Conservation (phyloP, 345 rosid genomes). For the Boechera stricta region DNA sequence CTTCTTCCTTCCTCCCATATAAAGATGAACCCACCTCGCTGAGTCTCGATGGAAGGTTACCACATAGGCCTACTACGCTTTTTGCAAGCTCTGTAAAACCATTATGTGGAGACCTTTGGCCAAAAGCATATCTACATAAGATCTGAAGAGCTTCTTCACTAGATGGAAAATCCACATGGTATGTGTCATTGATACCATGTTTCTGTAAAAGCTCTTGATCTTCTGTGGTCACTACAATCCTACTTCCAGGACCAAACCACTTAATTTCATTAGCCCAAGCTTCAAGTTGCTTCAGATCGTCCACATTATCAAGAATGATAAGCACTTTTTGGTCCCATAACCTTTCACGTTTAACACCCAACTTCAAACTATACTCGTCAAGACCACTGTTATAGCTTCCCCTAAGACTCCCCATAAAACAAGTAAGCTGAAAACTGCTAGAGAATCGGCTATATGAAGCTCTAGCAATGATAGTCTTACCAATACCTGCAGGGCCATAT, state of each 20-base stretch:
- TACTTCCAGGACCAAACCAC: slow-evolving; percentile 20
- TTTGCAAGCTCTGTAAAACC: neutral
- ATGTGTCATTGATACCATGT: neutral
- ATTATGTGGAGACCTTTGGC: neutral
- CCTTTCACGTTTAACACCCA: no score
- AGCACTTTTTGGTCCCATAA: neutral
- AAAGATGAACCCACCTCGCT: slow-evolving; percentile 15
- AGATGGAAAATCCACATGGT: slow-evolving; percentile 20
- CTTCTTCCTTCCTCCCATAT: neutral
- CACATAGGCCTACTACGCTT: neutral
- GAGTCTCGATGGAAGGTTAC: neutral
- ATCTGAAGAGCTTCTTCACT: neutral
- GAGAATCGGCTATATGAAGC: no score
- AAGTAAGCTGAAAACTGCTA: no score
- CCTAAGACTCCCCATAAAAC: no score
- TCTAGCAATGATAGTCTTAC: no score
- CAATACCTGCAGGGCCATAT: no score
- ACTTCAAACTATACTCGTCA: no score
- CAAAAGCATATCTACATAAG: slow-evolving; percentile 20
- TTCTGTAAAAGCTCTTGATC: neutral
- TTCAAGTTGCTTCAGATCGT: neutral
- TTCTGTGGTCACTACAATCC: slow-evolving; percentile 11
- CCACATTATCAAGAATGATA: slow-evolving; percentile 28
- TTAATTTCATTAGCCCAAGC: neutral
- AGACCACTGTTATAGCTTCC: no score